Conservation (phyloP, 139 green algal species). For the Volvox reticuliferus region DNA sequence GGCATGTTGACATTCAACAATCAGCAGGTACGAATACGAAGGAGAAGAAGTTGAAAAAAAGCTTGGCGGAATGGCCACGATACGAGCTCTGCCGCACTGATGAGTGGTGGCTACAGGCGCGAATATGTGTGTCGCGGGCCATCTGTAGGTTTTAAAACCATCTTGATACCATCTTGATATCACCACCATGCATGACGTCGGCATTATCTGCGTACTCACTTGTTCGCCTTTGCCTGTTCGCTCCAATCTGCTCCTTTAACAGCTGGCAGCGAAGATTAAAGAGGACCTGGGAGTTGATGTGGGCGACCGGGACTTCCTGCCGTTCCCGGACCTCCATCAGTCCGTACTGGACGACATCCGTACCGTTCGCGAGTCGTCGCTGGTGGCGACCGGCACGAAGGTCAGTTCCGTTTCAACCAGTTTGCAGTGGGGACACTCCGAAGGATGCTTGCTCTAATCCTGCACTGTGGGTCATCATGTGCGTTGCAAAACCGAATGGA, state of each 20-base stretch:
- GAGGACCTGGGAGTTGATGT: slow-evolving; percentile 59
- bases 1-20: slow-evolving; percentile 67
- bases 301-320: slow-evolving; percentile 59
- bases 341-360: slow-evolving; percentile 69
- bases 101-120: no score
- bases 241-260: no score
- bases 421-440: background rate
- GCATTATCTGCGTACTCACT: no score
- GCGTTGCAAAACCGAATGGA: no score
- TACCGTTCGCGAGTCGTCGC: slow-evolving; percentile 45
- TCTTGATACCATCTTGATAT: no score
- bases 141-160: no score
- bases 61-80: no score
- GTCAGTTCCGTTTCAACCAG: background rate
- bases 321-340: slow-evolving; percentile 61
- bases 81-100: no score
- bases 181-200: no score
- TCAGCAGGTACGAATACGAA: slow-evolving; percentile 6
- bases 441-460: background rate
- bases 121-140: no score
- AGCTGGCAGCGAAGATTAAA: slow-evolving; percentile 63
- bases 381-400: slow-evolving; percentile 41
- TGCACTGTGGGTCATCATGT: background rate
- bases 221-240: no score
- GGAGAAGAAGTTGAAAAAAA: no score